A percentile compares a stretch with the other conserved stretches of the same genome.
Evolutionary conservation across 805 yeast species (phyloP).

Genomic region (Starmerella kuoi): DNA sequence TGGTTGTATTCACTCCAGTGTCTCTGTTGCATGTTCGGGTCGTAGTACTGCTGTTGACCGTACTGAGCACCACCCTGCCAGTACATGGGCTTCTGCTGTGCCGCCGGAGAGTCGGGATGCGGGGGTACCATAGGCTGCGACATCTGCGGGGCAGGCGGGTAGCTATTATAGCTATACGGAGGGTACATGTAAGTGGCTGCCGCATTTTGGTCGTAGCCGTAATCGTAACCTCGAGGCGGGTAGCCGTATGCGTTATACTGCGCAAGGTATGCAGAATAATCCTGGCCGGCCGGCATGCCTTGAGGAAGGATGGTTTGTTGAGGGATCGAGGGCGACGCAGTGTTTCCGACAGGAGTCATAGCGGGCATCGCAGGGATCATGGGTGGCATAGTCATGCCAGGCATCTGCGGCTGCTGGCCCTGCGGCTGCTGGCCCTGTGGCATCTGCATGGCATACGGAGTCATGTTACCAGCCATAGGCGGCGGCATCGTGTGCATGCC

Average conservation of each 20-base stretch:
- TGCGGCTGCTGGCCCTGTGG: slow-evolving; percentile 6
- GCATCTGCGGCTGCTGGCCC: slow-evolving; percentile 7
- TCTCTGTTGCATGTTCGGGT: slow-evolving; percentile 7
- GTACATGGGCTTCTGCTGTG: slow-evolving; percentile 9
- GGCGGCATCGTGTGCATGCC: slow-evolving; percentile 11
- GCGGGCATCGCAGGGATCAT: slow-evolving; percentile 2
- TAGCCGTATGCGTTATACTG: slow-evolving; percentile 5
- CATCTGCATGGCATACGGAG: slow-evolving; percentile 5
- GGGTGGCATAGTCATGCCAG: slow-evolving; percentile 7
- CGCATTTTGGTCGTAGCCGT: slow-evolving; percentile 6
- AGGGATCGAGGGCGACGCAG: not conserved
- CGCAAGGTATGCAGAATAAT: slow-evolving; percentile 6
- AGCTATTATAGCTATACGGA: slow-evolving; percentile 2
- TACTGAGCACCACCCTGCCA: slow-evolving; percentile 12
- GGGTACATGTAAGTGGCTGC: slow-evolving; percentile 8
- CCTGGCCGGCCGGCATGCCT: slow-evolving; percentile 9
- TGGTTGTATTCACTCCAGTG: slow-evolving; percentile 8
- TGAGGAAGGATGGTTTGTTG: slow-evolving; percentile 1
- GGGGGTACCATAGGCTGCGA: slow-evolving; percentile 4
- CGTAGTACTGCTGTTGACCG: slow-evolving; percentile 13
- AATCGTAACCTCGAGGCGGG: slow-evolving; percentile 6
- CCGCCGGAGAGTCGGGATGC: slow-evolving; percentile 12
- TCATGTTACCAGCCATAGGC: slow-evolving; percentile 5
- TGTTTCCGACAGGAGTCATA: not conserved
- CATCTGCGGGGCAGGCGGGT: slow-evolving; percentile 3